phyloP scores from a whole-genome alignment of 2,329 filamentous ascomycete genomes.

The Stylonectria norvegica region DNA sequence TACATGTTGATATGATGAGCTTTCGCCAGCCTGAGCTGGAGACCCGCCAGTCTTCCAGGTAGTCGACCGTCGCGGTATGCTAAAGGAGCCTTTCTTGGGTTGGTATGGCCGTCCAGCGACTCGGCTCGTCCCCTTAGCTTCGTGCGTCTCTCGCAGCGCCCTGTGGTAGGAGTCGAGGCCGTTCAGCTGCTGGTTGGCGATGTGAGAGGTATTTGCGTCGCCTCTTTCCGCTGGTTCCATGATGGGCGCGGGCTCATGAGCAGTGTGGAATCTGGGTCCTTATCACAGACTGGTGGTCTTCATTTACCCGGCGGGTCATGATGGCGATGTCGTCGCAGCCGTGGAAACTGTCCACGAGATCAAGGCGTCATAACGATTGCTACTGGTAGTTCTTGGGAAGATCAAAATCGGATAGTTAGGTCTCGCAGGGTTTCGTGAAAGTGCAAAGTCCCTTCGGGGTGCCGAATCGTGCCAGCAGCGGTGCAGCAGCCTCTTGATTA shows the following conservation, averaged over 20 bases:
- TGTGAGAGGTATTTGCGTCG: constrained; percentile 16
- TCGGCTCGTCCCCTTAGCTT: constrained; percentile 10
- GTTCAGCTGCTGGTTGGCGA: constrained; percentile 16
- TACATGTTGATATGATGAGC: constrained; percentile 14
- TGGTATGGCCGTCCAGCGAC: neutral
- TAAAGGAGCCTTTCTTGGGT: constrained; percentile 19
- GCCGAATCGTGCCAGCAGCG: neutral
- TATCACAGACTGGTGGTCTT: neutral
- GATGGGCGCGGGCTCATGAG: constrained; percentile 1
- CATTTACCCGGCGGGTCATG: neutral
- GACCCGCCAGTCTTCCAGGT: constrained; percentile 6
- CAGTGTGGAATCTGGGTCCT: neutral
- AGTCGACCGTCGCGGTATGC: constrained; percentile 15
- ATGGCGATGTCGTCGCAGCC: neutral
- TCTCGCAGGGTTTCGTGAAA: neutral
- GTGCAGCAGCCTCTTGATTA: neutral
- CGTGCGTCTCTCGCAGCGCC: constrained; percentile 24
- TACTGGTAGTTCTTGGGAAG: neutral
- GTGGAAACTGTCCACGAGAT: neutral
- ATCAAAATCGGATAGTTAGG: neutral
- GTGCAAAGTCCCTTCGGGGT: neutral
- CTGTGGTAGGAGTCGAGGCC: constrained; percentile 26
- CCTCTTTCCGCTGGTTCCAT: constrained; percentile 21
- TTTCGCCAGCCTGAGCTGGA: constrained; percentile 5
- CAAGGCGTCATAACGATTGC: neutral